Percentiles rank a stretch among this genome's conserved stretches.
Conservation (phyloP, 2,329 filamentous ascomycete genomes). For the Xylaria sp. region DNA sequence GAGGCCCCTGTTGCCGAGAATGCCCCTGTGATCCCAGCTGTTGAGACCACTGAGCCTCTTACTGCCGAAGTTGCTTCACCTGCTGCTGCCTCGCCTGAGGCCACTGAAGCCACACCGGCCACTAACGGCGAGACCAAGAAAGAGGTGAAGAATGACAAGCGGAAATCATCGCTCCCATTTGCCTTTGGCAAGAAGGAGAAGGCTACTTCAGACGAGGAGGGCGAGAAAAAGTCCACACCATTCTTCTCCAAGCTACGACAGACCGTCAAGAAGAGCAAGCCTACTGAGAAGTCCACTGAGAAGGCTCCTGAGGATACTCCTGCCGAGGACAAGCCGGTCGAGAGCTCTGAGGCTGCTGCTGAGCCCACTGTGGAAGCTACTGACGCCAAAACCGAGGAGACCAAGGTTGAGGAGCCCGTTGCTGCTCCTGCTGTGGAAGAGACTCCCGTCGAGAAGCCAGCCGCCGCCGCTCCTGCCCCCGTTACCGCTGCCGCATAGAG, state of each 20-base stretch:
- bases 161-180: constrained; percentile 81
- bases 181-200: constrained; percentile 83
- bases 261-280: constrained; percentile 52
- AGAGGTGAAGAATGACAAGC: constrained; percentile 79
- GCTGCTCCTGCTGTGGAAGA: constrained; percentile 41
- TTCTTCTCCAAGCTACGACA: constrained; percentile 68
- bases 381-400: constrained; percentile 39
- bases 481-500: constrained; percentile 52
- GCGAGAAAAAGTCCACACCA: constrained; percentile 67
- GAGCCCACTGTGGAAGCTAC: constrained; percentile 41
- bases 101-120: constrained; percentile 58
- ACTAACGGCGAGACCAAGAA: constrained; percentile 68
- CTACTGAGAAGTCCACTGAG: constrained; percentile 45
- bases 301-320: constrained; percentile 41
- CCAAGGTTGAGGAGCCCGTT: constrained; percentile 32
- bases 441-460: constrained; percentile 45
- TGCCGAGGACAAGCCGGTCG: constrained; percentile 45
- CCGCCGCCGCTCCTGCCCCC: constrained; percentile 45
- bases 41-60: constrained; percentile 67
- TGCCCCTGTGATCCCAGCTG: constrained; percentile 69
- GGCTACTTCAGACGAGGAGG: constrained; percentile 69
- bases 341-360: constrained; percentile 41
- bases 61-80: constrained; percentile 65
- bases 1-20: constrained; percentile 58
- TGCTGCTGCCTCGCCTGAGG: constrained; percentile 60